Evolutionary conservation across 192 early-diverging fungal species (phyloP), one percentile per base, ranked within the genome.

Genomic region (Gigaspora rosea): DNA sequence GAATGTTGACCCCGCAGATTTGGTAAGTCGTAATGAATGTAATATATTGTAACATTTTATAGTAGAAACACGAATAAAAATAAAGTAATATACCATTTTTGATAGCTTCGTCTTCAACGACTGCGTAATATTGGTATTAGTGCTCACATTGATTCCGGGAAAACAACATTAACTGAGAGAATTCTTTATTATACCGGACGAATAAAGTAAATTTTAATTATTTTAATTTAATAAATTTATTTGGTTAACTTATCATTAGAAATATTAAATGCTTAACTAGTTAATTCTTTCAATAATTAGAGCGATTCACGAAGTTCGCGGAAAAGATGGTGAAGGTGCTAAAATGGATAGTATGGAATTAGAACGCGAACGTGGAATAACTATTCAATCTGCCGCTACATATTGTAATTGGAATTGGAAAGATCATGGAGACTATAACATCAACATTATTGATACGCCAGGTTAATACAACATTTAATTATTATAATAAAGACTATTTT

Each of bases 341-440:
- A 98, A 95, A 79, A 99, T 99, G 97, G 97, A 99, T 85, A 97
- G 95, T 50, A 99, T 99, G 97, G 96, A 98, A 35, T 87, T 98
- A 27, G 97, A 98, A 87, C 88, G 96, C 75, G 97, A 99, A 82
- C 92, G 93, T 84, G 94, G 94, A 47, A 95, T 95, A 77, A 95
- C 94, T 36, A 95, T 95, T 77, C 92, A 94, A 84, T 92, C 90
- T 48, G 94, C 94, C n/a, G 92, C 94, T 32, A 95, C 94, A 16
- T 94, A 92, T 82, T 89, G 90, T n/a, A 82, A 85, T 59, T 95
- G 94, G 94, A 80, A 82, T 71, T 65, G 75, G 62, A 22, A 57
- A 54, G 22, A 46, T 56, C 36, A 64, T 36, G 87, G 86, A 72
- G 86, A 91, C 70, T 88, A 89, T 71, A 93, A 93, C 77, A 87